Evolutionary conservation across 2,329 filamentous ascomycete genomes (phyloP), one percentile per base, ranked within the genome.

Genomic region (Talaromyces amestolkiae): DNA sequence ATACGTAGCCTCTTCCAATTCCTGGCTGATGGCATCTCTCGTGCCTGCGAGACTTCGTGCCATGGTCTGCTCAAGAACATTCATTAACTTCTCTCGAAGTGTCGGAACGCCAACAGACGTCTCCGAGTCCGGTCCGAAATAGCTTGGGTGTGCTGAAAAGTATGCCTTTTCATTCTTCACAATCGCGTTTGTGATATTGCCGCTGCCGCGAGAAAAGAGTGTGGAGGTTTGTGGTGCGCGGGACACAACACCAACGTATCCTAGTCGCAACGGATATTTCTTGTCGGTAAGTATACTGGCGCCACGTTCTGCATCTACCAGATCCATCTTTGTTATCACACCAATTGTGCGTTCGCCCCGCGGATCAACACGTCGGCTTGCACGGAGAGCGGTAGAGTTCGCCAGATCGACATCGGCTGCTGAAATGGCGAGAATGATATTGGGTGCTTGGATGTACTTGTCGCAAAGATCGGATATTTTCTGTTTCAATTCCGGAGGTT

Each of bases 251-350:
- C 95, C 95, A 3, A 99, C 94, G 72, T 99, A 99, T 3, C 95
- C 95, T 3, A 99, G 82, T n/a, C 95, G 87, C 35, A 99, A 83
- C 47, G 95, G 94, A 74, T 99, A 99, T 76, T 98, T 96, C 74
- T 88, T 90, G 76, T 99, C 94, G 31, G 85, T 89, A 22, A 99
- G 83, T 37, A 99, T 92, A 41, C 87, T 84, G 15, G 87, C 85
- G 35, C 93, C 95, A 65, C 94, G 88, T 8, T 83, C 82, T 3
- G 95, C 85, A 70, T 98, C 94, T 8, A 99, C 93, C 24, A 99
- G 84, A 73, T 99, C 95, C 94, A 99, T 97, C 81, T 99, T 99
- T 3, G 95, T 99, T 49, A 99, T 89, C n/a, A 99, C 95, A 53
- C 95, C 95, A 74, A 99, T 99, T 0, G 95, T 99, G 68, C 95